A percentile compares a stretch with the other conserved stretches of the same genome.
phyloP scores from a whole-genome alignment of 2,329 filamentous ascomycete species.

The Plectosphaerella plurivora region DNA sequence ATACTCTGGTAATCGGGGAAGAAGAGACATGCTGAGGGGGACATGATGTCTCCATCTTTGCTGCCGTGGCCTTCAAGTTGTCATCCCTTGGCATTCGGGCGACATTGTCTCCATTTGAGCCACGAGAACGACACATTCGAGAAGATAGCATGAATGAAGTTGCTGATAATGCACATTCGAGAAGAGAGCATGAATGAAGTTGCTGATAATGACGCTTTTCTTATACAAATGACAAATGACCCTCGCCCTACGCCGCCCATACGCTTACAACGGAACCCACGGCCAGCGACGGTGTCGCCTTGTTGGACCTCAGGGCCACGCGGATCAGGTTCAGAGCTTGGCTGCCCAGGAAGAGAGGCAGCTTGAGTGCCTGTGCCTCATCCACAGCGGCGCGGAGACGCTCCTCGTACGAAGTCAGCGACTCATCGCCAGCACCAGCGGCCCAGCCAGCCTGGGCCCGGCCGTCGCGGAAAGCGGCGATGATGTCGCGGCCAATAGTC shows the following conservation, averaged over 20 bases:
- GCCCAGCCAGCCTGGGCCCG: slow-evolving; percentile 14
- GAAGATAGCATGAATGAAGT: too few species aligned
- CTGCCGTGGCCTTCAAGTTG: too few species aligned
- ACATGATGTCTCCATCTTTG: too few species aligned
- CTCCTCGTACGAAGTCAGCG: slow-evolving; percentile 22
- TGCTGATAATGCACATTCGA: too few species aligned
- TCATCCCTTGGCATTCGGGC: too few species aligned
- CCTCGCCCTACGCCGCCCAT: background rate
- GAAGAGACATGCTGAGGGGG: too few species aligned
- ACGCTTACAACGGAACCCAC: slow-evolving; percentile 1
- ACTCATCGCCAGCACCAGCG: slow-evolving; percentile 10
- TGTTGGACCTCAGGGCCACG: background rate
- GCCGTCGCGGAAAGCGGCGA: slow-evolving; percentile 26
- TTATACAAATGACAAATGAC: background rate
- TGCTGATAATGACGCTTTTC: background rate
- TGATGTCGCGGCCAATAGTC: slow-evolving; percentile 29
- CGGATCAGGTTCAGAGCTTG: slow-evolving; percentile 31
- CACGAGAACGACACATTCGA: too few species aligned
- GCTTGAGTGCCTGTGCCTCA: slow-evolving; percentile 37
- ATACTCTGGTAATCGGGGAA: too few species aligned
- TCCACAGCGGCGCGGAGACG: slow-evolving; percentile 31
- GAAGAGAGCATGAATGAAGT: too few species aligned
- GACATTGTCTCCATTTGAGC: too few species aligned
- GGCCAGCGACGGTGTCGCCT: background rate
- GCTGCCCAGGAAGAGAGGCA: slow-evolving; percentile 33